Evolutionary conservation across 495 filamentous ascomycete genomes (phyloP), one percentile per base, ranked within the genome.

Genomic region (Stereocaulon alpinum): DNA sequence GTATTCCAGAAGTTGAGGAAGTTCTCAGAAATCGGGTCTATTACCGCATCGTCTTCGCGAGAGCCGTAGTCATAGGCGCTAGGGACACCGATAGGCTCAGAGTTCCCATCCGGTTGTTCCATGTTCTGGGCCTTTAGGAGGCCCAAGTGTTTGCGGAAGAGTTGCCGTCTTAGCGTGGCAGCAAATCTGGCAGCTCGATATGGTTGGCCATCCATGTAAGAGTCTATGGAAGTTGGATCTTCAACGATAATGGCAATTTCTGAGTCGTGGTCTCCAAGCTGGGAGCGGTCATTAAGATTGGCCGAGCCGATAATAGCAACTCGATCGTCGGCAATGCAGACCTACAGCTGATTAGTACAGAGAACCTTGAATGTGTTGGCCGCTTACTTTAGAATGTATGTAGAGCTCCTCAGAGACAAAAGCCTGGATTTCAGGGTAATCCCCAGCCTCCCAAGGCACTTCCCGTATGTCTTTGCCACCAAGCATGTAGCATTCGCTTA

Each of bases 391-490:
- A 65, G 85, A 85, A 74, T 97, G 92, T 59, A 96, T 85, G 70
- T 97, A 97, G 24, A 97, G 84, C 71, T 95, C 87, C 69, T 97
- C 92, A 45, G 83, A 88, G 37, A 97, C 91, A 65, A 91, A 96
- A 3, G 89, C 88, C 69, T 92, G 77, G 34, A 97, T 81, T 69
- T 97, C 92, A 60, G 85, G 80, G 24, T 84, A 75, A 9, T 80
- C 74, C 14, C 86, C 87, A 27, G 67, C 64, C 29, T 85, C 76
- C 92, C 92, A 97, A 0, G 90, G 91, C 3, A 92, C 81, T 37
- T 76, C 76, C 57, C 83, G 82, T 60, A 97, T 84, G 62, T 91
- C 85, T 29, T 79, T 74, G 1, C 89, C 91, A 54, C 77, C 77
- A 9, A 89, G 78, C 92, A 95, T 97, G 71, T 91, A 89, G 76